A percentile compares a stretch with the other conserved stretches of the same genome.
phyloP scores from a whole-genome alignment of 495 filamentous ascomycete species.

The Choiromyces venosus region DNA sequence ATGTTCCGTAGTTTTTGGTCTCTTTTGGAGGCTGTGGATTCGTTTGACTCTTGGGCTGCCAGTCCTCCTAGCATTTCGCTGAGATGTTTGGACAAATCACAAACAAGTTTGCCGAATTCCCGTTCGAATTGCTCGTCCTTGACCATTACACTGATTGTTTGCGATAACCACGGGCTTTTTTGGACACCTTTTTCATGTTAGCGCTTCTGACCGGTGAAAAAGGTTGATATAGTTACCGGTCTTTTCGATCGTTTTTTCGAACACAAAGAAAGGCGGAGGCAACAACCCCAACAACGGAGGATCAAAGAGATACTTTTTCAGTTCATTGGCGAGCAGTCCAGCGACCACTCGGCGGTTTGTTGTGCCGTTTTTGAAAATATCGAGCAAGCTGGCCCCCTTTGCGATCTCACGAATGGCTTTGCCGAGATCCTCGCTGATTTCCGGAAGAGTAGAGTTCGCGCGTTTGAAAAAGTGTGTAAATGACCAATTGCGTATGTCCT shows the following conservation, averaged over 20 bases:
- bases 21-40: not conserved
- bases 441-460: not conserved
- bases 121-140: not conserved
- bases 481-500: slow-evolving; percentile 18
- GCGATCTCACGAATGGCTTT: not conserved
- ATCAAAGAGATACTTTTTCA: not conserved
- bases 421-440: not conserved
- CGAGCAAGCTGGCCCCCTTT: not conserved
- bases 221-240: not conserved
- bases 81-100: not conserved
- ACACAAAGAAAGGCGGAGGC: not conserved
- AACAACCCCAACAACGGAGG: not conserved
- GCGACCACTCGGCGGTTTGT: not conserved
- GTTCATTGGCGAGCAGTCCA: not conserved
- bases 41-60: not conserved
- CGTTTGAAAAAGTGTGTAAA: slow-evolving; percentile 4
- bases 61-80: not conserved
- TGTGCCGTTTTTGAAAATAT: not conserved
- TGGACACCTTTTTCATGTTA: not conserved
- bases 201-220: not conserved
- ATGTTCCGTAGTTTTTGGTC: not conserved
- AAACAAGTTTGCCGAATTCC: not conserved
- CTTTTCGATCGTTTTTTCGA: not conserved
- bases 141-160: slow-evolving; percentile 6
- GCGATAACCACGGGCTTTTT: not conserved